Evolutionary conservation across 2,329 filamentous ascomycete genomes (phyloP), one percentile per base, ranked within the genome.

Genomic region (Alternaria arbusti): DNA sequence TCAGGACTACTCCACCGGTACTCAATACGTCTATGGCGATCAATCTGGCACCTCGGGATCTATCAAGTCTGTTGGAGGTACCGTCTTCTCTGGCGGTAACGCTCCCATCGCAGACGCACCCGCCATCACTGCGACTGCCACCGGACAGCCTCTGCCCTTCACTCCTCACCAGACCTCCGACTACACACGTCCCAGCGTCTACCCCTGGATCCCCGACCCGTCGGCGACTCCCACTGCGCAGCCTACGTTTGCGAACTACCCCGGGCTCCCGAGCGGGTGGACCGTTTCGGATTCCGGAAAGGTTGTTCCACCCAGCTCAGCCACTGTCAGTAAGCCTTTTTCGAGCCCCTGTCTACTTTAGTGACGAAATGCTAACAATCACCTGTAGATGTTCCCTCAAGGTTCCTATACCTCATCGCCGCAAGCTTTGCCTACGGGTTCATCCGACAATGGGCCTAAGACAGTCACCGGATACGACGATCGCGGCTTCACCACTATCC

Each of bases 1-100:
- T 45, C 90, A 90, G 55, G 96, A 99, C 83, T 99, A 98, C 84
- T 97, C 94, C 22, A 97, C 94, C 2, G 96, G 96, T 57, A 90
- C 87, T 17, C 84, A 91, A 67, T 99, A 99, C 84, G 85, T 83
- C 61, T 99, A 98, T 82, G 87, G 87, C 69, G 92, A 96, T 78
- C 87, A 86, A 40, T 90, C 87, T 51, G 96, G 96, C 51, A 87
- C 85, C 22, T 97, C 93, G 92, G 76, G 88, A 69, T 95, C 92
- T 52, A 98, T 99, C 79, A 82, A 87, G 71, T 89, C 95, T 57
- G 86, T 90, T n/a, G 94, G 89, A 68, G 96, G 96, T 65, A 80
- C 84, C 68, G 84, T 98, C 79, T 93, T 93, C 78, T 81, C 82
- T 66, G 86, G 86, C 32, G 87, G 84, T 32, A 84, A 85, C 30